Evolutionary conservation across 1,284 basidiomycete genomes (phyloP), one percentile per base, ranked within the genome.

Genomic region (Ceratobasidium sp.): DNA sequence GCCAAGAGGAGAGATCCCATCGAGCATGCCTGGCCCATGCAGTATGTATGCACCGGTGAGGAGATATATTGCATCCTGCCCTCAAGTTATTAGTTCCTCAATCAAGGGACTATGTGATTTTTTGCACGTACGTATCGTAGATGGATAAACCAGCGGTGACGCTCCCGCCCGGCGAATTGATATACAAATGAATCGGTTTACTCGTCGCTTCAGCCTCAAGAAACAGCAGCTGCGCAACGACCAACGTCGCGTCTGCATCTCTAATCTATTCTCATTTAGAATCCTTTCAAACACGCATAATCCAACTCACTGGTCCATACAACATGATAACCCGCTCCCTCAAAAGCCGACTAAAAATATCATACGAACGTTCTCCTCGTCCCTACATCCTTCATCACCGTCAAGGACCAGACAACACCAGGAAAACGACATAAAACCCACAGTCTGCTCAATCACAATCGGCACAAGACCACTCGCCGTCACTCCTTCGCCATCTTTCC

Each of bases 61-160:
- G 94, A 93, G 80, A 97, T 93, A 84, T 97, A 97, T 91, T 96
- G 85, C 82, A 84, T 84, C 15, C 57, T 54, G 71, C 78, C 91
- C 91, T 93, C 92, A 92, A 94, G 92, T 94, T 83, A 52, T 80
- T 40, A 64, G 62, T 26, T 23, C 13, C 28, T 59, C 44, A 71
- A 42, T 44, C 23, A 20, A 61, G 57, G 44, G 42, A 61, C 50
- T 2, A 57, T 23, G 7, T n/a, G 48, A 9, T n/a, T 28, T 7
- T 44, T 17, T 3, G 50, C 40, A 82, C 87, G 57, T 85, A 95
- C 95, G 96, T 97, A 84, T 98, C 96, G 86, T 98, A 98, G 78
- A 98, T 97, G 5, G 96, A 96, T 70, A 98, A 86, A 20, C 96
- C 96, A 54, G 96, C 95, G 0, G 96, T 97, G 56, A 98, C 96